Percentiles rank a stretch among this genome's conserved stretches.
These are phyloP conservation scores for Pythium chondricola DNA, from an alignment of 352 stramenopile species.

Conservation along the genomic window DNA sequence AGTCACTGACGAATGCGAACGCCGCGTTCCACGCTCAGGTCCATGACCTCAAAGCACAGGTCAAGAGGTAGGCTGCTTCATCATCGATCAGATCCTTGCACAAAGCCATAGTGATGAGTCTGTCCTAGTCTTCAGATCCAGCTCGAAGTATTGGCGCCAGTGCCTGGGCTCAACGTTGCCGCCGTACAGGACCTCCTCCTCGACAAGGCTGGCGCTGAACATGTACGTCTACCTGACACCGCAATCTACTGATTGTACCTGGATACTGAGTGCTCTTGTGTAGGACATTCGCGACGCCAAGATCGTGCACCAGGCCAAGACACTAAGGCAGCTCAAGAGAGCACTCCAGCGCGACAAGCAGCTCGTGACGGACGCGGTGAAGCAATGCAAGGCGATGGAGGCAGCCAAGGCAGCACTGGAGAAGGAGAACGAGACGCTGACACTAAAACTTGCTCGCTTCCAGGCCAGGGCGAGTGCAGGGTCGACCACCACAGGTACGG, in stretches of 20 bases:
- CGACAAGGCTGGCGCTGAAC: conserved; percentile 46
- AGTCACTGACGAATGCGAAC: conserved; percentile 63
- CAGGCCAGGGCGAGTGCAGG: conserved; percentile 30
- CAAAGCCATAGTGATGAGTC: neutral
- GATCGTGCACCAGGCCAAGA: conserved; percentile 74
- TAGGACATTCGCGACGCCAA: conserved; percentile 72
- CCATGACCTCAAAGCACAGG: conserved; percentile 45
- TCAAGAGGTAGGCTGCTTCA: conserved; percentile 54
- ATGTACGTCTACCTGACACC: conserved; percentile 24
- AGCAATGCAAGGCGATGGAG: conserved; percentile 33
- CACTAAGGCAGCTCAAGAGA: conserved; percentile 52
- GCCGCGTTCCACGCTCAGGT: conserved; percentile 31
- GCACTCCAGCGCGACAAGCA: conserved; percentile 56
- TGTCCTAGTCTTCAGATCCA: conserved; percentile 53
- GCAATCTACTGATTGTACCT: too few relatives aligned
- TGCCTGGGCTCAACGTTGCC: conserved; percentile 49
- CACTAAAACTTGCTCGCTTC: conserved; percentile 49
- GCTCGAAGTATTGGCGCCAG: conserved; percentile 51
- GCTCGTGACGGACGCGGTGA: conserved; percentile 29
- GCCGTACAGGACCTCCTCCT: conserved; percentile 55
- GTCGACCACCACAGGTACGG: conserved; percentile 1
- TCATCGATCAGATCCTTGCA: too few relatives aligned
- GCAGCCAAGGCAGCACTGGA: conserved; percentile 31
- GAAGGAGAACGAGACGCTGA: conserved; percentile 53
- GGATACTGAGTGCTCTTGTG: too few relatives aligned